Evolutionary conservation across 78 protist species (phyloP).

Genomic region (Emiliania huxleyi): DNA sequence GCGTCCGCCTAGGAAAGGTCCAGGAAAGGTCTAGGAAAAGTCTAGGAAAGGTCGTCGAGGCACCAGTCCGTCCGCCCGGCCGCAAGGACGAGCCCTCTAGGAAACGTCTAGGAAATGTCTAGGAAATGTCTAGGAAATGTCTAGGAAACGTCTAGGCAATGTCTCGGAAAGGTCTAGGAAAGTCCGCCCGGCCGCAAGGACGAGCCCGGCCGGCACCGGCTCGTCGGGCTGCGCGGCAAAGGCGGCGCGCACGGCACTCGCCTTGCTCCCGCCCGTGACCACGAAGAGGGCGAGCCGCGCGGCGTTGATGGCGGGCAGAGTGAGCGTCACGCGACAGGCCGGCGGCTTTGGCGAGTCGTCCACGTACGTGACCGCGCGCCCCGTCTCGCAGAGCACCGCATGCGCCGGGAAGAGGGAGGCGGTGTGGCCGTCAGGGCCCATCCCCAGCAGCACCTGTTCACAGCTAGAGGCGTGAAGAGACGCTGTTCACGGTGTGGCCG

Average conservation of each 20-base stretch:
- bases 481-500: no score
- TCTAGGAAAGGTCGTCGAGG: no score
- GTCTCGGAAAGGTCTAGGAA: no score
- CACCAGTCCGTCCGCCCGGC: not conserved
- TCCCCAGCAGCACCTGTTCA: conserved; percentile 58
- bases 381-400: not conserved
- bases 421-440: conserved; percentile 72
- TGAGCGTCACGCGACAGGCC: not conserved
- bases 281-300: not conserved
- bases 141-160: no score
- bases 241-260: not conserved
- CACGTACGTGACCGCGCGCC: not conserved
- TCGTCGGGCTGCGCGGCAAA: not conserved
- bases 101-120: no score
- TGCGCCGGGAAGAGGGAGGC: conserved; percentile 58
- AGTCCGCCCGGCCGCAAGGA: not conserved
- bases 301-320: not conserved
- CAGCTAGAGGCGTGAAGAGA: no score
- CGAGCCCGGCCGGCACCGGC: not conserved
- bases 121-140: no score
- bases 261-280: not conserved
- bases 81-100: not conserved
- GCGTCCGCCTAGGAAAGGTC: no score
- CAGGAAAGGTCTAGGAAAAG: no score
- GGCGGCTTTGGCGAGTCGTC: not conserved